Percentiles rank a stretch among this genome's conserved stretches.
phyloP scores from a whole-genome alignment of 2,329 filamentous ascomycete genomes.

The Calcarisporium arbuscula region DNA sequence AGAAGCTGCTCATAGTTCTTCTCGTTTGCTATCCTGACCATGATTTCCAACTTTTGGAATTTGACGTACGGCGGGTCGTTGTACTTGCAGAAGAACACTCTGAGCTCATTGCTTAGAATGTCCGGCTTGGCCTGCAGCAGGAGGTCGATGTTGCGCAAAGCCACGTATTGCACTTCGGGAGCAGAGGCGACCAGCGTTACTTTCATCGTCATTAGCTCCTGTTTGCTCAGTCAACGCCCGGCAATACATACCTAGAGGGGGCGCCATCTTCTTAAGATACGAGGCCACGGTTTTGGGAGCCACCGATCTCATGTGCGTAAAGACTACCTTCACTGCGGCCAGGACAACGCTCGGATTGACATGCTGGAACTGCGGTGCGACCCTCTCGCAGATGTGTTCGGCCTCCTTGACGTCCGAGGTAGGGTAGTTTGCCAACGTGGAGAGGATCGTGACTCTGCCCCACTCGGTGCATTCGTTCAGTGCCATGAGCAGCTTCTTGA shows the following conservation, averaged over 20 bases:
- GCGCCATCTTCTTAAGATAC: constrained; percentile 98
- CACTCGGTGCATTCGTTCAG: constrained; percentile 98
- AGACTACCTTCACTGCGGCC: constrained; percentile 96
- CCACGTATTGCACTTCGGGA: constrained; percentile 97
- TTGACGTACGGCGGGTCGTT: constrained; percentile 99
- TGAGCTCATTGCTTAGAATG: constrained; percentile 92
- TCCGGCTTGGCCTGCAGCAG: constrained; percentile 93
- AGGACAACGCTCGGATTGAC: constrained; percentile 96
- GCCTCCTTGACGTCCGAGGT: constrained; percentile 88
- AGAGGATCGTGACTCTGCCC: constrained; percentile 90
- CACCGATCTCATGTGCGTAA: constrained; percentile 87
- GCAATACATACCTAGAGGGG: constrained; percentile 67
- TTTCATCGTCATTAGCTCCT: constrained; percentile 25
- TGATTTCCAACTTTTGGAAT: constrained; percentile 95
- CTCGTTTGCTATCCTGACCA: constrained; percentile 97
- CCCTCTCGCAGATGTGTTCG: constrained; percentile 95
- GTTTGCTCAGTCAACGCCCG: constrained; percentile 1
- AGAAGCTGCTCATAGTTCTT: constrained; percentile 93
- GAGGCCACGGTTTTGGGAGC: constrained; percentile 71
- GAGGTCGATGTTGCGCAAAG: constrained; percentile 90
- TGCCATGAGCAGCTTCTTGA: constrained; percentile 95
- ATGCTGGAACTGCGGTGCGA: constrained; percentile 95
- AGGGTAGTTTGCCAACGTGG: constrained; percentile 82
- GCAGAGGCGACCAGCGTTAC: constrained; percentile 94
- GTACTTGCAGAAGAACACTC: constrained; percentile 99